phyloP scores from a whole-genome alignment of 768 basidiomycete genomes.

The Bullera alba region DNA sequence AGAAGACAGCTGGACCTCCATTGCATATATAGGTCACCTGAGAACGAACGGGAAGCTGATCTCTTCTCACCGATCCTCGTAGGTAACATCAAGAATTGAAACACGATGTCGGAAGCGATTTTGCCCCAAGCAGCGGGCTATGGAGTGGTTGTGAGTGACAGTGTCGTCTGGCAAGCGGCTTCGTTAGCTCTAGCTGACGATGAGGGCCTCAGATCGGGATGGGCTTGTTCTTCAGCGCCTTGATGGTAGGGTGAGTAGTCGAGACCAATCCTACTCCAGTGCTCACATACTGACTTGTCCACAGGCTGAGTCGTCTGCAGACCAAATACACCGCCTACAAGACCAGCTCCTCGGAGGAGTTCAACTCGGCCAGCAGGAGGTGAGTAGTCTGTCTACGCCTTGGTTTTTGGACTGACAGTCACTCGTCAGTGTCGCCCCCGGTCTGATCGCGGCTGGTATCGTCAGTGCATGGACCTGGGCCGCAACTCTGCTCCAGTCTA shows the following conservation, averaged over 20 bases:
- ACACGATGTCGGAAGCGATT: slow-evolving; percentile 8
- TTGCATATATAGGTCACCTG: too few species aligned
- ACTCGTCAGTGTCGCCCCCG: slow-evolving; percentile 64
- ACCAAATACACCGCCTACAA: slow-evolving; percentile 67
- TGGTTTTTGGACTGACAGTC: not conserved
- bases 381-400: slow-evolving; percentile 4
- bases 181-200: not conserved
- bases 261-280: not conserved
- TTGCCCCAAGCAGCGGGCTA: slow-evolving; percentile 79
- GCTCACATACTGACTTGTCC: slow-evolving; percentile 51
- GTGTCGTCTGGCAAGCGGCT: too few species aligned
- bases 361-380: slow-evolving; percentile 44
- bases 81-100: too few species aligned
- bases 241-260: slow-evolving; percentile 11
- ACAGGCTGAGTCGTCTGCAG: slow-evolving; percentile 70
- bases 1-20: too few species aligned
- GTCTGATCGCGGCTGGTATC: slow-evolving; percentile 85
- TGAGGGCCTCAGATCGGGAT: slow-evolving; percentile 58
- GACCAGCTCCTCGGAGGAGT: slow-evolving; percentile 63
- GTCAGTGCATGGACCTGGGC: slow-evolving; percentile 81
- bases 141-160: slow-evolving; percentile 61
- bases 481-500: slow-evolving; percentile 40
- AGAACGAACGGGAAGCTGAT: too few species aligned
- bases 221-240: slow-evolving; percentile 59
- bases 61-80: too few species aligned